Evolutionary conservation across 257 asterid genomes (phyloP).

Genomic region (Paraleonurus japonicus): DNA sequence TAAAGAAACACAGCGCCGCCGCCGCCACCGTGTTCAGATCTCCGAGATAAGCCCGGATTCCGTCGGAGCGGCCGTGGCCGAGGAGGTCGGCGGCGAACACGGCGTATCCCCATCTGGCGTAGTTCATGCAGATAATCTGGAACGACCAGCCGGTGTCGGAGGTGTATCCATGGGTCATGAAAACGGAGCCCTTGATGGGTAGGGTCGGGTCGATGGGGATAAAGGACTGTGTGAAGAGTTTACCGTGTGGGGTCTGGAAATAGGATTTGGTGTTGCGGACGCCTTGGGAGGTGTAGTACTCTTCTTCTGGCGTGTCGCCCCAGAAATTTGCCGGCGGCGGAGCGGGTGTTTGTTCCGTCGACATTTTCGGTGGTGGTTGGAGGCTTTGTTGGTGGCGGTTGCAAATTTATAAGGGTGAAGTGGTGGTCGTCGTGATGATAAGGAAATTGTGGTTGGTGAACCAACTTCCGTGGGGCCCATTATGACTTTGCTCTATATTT

Average conservation of each 20-base stretch:
- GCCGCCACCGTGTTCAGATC: slow-evolving; percentile 68
- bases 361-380: slow-evolving; percentile 22
- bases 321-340: slow-evolving; percentile 64
- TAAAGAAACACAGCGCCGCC: slow-evolving; percentile 58
- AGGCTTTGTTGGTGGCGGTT: neutral
- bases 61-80: slow-evolving; percentile 98
- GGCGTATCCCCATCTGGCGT: slow-evolving; percentile 89
- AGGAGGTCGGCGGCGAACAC: slow-evolving; percentile 91
- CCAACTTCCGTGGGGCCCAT: slow-evolving; percentile 12
- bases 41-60: slow-evolving; percentile 70
- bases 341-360: slow-evolving; percentile 26
- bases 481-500: no score
- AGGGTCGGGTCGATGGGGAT: slow-evolving; percentile 58
- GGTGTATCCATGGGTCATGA: slow-evolving; percentile 94
- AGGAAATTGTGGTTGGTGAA: slow-evolving; percentile 27
- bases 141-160: slow-evolving; percentile 93
- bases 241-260: slow-evolving; percentile 76
- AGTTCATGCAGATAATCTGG: slow-evolving; percentile 78
- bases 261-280: slow-evolving; percentile 65
- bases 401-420: neutral
- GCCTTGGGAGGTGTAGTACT: slow-evolving; percentile 73
- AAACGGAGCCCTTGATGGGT: slow-evolving; percentile 64
- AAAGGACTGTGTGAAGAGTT: slow-evolving; percentile 83
- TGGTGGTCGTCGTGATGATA: neutral
- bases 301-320: slow-evolving; percentile 80